Base-by-base conservation (phyloP, 1,284 basidiomycete species). In the Leccinum griseonigrum region DNA sequence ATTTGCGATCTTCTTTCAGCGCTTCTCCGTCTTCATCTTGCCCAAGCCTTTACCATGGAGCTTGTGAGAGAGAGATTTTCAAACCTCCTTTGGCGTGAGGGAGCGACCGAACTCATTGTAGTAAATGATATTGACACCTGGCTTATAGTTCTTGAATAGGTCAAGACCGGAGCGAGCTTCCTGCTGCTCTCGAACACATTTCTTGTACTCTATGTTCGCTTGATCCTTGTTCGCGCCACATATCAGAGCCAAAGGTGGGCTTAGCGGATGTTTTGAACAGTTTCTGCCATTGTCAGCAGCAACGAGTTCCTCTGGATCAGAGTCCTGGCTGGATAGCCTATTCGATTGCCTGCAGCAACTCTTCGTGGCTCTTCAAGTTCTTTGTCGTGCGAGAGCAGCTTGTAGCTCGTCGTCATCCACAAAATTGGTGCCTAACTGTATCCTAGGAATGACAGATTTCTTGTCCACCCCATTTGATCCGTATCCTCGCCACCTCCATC, bases 401-500 rank as follows among this genome's bases (percentile, higher is more conserved):
- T 98, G 95, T 43, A 99, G 83, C 71, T 99, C 97, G 75, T 99
- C 97, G 74, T 99, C 97, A 77, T 99, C 97, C 66, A 99, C 90
- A 75, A 98, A 92, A 77, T 98, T 97, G 64, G 83, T 82, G 69
- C 95, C 87, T 60, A 90, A 80, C 74, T 95, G 80, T 68, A 78
- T 78, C 67, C 85, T 81, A 63, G 86, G 84, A 56, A 84, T 76
- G 64, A 85, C 76, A 53, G 86, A 83, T 66, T 84, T 86, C 66
- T 85, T 79, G 68, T 95, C 94, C 63, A 94, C 84, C 54, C 85
- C 91, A 96, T 95, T 62, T 77, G 79, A 66, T 86, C 81, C 66
- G 77, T 76, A 26, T 73, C 74, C 58, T 73, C 69, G 31, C 77
- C 78, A 40, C 76, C 77, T 22, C 22, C 22, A 83, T 77, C 43